Evolutionary conservation across 1,139 yeast species (phyloP), one percentile per base, ranked within the genome.

Genomic region (Diutina neorugosa): DNA sequence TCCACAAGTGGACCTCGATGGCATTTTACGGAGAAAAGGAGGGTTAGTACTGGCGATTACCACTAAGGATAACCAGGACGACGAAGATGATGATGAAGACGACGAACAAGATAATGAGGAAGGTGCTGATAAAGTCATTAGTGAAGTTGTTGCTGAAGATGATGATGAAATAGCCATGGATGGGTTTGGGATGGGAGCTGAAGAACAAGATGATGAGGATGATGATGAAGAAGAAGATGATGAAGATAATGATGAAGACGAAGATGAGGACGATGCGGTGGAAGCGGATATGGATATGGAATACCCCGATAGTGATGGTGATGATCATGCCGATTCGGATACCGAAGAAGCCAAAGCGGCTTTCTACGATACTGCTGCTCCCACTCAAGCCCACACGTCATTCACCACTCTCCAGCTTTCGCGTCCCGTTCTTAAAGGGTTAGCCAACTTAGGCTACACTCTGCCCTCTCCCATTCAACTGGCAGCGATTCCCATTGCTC

Each of bases 401-500:
- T 94, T 93, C 71, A 86, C 85, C 62, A 74, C 86, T 1, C 72
- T 93, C 54, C 84, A 88, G 54, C 76, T 93, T 46, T 90, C 98
- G 0, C 81, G 98, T 63, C 98, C 98, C 0, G 81, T 93, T 2
- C 72, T 91, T 57, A 86, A 87, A 62, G 96, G 96, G 49, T 71
- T 94, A 53, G 76, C 87, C 11, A 82, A 82, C 25, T 73, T 94
- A 51, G 96, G 96, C 3, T 94, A 91, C 66, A 66, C 83, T 12
- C 78, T 78, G 52, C 98, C 98, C 14, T 86, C 97, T 0, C 96
- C 97, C 16, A 88, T 94, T 71, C 98, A 93, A 71, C 77, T 93
- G 55, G 89, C 96, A 1, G 82, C 96, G 14, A 90, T 93, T 58
- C 98, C 99, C 9, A 83, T 91, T 54, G 96, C 97, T 0, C 75